Conservation (phyloP, 805 yeast genomes). For the Debaryomyces tyrocola region DNA sequence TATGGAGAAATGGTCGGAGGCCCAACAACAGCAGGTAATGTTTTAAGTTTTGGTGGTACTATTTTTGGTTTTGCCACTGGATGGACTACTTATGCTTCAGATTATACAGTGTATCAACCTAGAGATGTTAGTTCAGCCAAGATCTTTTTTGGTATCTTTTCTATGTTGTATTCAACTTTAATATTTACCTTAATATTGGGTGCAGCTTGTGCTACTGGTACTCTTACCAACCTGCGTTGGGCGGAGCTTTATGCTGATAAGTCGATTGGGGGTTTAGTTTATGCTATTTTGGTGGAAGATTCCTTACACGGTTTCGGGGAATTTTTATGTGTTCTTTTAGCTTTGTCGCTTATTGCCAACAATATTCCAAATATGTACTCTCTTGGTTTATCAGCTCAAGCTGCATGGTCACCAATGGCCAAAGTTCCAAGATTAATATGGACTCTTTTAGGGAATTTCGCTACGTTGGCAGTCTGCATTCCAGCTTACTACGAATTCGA, state of each 20-base stretch:
- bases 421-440: slow-evolving; percentile 80
- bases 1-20: slow-evolving; percentile 46
- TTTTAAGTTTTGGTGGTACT: slow-evolving; percentile 79
- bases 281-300: slow-evolving; percentile 72
- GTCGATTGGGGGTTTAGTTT: slow-evolving; percentile 81
- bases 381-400: slow-evolving; percentile 81
- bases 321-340: slow-evolving; percentile 81
- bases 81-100: slow-evolving; percentile 92
- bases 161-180: slow-evolving; percentile 37
- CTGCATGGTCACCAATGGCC: slow-evolving; percentile 73
- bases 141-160: slow-evolving; percentile 62
- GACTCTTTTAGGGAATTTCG: slow-evolving; percentile 75
- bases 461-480: slow-evolving; percentile 81
- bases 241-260: slow-evolving; percentile 48
- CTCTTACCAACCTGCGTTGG: slow-evolving; percentile 39
- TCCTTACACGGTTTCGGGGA: slow-evolving; percentile 88
- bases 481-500: slow-evolving; percentile 81
- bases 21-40: slow-evolving; percentile 67
- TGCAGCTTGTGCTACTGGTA: slow-evolving; percentile 32
- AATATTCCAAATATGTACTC: slow-evolving; percentile 95
- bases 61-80: slow-evolving; percentile 89
- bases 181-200: slow-evolving; percentile 31
- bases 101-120: slow-evolving; percentile 87
- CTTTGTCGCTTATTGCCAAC: slow-evolving; percentile 85
- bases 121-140: slow-evolving; percentile 55